Conservation (phyloP, 225 moss, liverwort and hornwort species). For the Takakia lepidozioides region DNA sequence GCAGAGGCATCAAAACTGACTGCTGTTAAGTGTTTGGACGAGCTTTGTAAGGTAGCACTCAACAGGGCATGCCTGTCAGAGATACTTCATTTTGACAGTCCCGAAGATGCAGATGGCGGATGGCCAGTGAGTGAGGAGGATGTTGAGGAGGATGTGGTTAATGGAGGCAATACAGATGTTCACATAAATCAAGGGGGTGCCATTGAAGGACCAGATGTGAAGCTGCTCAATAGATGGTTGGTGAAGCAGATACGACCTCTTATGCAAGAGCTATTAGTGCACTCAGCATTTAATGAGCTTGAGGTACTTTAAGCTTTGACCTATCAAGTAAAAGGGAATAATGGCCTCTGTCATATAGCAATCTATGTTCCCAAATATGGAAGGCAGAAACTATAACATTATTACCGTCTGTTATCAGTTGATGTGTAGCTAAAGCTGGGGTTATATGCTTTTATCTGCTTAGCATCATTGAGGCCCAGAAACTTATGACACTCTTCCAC, state of each 20-base stretch:
- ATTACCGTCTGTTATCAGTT: no score
- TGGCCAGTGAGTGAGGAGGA: not conserved
- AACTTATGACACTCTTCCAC: no score
- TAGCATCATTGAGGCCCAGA: no score
- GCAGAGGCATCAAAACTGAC: conserved; percentile 48
- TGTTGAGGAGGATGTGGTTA: conserved; percentile 29
- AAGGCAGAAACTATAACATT: no score
- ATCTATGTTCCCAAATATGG: no score
- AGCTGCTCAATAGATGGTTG: conserved; percentile 59
- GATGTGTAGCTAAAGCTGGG: no score
- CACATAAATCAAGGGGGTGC: conserved; percentile 18
- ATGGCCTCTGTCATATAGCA: no score
- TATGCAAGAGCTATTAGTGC: conserved; percentile 38
- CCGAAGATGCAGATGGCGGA: no score
- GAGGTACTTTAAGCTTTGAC: conserved; percentile 25
- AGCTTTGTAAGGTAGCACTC: conserved; percentile 49
- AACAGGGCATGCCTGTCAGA: conserved; percentile 41
- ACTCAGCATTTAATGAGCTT: conserved; percentile 38
- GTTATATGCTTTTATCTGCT: no score
- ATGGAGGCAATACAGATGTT: conserved; percentile 20
- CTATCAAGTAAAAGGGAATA: no score
- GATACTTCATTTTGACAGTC: conserved; percentile 38
- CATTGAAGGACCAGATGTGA: conserved; percentile 47
- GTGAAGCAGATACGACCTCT: conserved; percentile 47
- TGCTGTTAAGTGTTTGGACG: conserved; percentile 67